phyloP scores from a whole-genome alignment of 2,329 filamentous ascomycete species.

The Aureobasidium sp. region DNA sequence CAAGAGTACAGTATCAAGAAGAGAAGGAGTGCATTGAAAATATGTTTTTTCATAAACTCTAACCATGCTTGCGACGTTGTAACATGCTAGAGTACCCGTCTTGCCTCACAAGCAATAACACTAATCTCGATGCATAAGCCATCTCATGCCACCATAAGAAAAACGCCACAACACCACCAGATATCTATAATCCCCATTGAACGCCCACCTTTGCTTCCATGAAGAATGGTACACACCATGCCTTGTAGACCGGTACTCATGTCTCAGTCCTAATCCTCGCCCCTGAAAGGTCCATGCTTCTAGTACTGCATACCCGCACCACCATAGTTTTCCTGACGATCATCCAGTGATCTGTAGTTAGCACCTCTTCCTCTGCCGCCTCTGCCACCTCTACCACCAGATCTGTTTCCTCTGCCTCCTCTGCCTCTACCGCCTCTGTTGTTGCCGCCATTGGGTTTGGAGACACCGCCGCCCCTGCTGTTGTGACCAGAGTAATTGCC shows the following conservation, averaged over 20 bases:
- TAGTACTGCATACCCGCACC: constrained; percentile 30
- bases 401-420: constrained; percentile 34
- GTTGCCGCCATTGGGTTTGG: constrained; percentile 16
- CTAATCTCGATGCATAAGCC: no score
- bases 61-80: neutral
- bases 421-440: constrained; percentile 29
- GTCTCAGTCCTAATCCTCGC: no score
- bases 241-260: no score
- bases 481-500: constrained; percentile 17
- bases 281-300: no score
- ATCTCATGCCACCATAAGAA: no score
- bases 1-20: neutral
- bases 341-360: constrained; percentile 36
- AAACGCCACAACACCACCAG: no score
- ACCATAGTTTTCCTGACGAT: constrained; percentile 28
- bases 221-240: no score
- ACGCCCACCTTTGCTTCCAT: no score
- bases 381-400: constrained; percentile 27
- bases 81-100: no score
- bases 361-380: constrained; percentile 21
- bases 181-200: no score
- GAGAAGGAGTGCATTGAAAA: no score
- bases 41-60: neutral
- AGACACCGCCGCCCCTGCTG: constrained; percentile 31
- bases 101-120: no score